Evolutionary conservation across 192 early-diverging fungal genomes (phyloP), one percentile per base, ranked within the genome.

Genomic region (Backusella westeae): DNA sequence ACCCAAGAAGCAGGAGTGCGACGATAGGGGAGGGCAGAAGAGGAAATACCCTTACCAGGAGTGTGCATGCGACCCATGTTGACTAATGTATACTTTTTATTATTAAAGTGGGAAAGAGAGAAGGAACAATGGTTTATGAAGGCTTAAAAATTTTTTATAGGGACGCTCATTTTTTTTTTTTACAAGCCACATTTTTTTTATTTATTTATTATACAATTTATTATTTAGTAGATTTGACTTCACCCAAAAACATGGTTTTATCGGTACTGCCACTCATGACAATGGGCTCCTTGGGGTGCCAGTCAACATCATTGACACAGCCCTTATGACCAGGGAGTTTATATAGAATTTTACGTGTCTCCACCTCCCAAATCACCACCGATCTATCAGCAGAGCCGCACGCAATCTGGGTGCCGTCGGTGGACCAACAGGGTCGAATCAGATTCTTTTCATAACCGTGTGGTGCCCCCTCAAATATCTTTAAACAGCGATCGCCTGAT

Each of bases 271-370:
- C 89, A 6, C 93, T 94, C 53, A 95, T 87, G 32, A 99, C 83
- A 66, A 96, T 94, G 19, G 95, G 94, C 71, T 96, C 95, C 42
- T 84, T 90, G 17, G 94, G 93, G 77, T 96, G 93, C 89, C 95
- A 99, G 71, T 97, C 96, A 5, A 96, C 95, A 41, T 96, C 93
- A 32, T 95, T 98, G 6, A 96, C 96, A 75, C 90, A 91, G 38
- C 97, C 97, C 80, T 96, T 96, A 82, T 98, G 97, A 0, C 96
- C 97, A 34, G 97, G 96, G 69, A 98, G 75, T 83, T 97, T 98
- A 85, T 96, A 98, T 46, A 93, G 87, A 49, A 98, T 96, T 72
- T 92, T 89, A 38, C 89, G 87, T 21, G 92, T 90, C 4, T 87
- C 65, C 1, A 91, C 86, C 71, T 95, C 90, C 98, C 98, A 99